These are phyloP conservation scores for Agaricus blazei DNA, from an alignment of 768 basidiomycete genomes.

Conservation along the genomic window DNA sequence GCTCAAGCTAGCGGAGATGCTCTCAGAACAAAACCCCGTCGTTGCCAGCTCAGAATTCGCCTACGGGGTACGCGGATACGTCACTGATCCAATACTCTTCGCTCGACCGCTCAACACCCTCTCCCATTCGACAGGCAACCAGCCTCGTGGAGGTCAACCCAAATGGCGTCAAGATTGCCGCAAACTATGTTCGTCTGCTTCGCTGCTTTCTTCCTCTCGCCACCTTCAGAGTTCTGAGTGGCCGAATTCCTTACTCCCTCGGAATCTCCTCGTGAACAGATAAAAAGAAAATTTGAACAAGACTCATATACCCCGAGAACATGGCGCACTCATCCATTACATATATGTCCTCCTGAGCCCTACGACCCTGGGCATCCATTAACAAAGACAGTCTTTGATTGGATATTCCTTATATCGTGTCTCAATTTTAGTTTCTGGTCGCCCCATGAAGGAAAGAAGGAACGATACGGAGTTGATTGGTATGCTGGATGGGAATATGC, in stretches of 20 bases:
- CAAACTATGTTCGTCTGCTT: conserved; percentile 49
- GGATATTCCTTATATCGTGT: conserved; percentile 85
- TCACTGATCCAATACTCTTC: conserved; percentile 2
- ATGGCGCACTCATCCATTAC: conserved; percentile 75
- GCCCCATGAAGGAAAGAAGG: conserved; percentile 48
- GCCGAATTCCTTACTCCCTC: conserved; percentile 5
- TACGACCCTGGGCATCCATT: conserved; percentile 47
- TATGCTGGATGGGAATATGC: conserved; percentile 54
- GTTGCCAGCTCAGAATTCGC: conserved; percentile 52
- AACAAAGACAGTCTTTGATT: conserved; percentile 61
- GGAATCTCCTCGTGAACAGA: conserved; percentile 33
- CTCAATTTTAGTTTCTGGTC: conserved; percentile 93
- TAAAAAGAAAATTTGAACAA: conserved; percentile 47
- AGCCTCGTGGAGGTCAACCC: conserved; percentile 55
- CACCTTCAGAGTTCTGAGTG: conserved; percentile 2
- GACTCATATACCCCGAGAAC: conserved; percentile 76
- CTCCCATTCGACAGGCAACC: conserved; percentile 39
- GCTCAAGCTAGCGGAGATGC: conserved; percentile 18
- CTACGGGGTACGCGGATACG: conserved; percentile 37
- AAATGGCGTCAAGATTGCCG: conserved; percentile 57
- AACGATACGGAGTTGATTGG: conserved; percentile 80
- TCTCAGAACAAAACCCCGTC: conserved; percentile 46
- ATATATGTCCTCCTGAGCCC: conserved; percentile 67
- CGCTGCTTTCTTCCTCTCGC: neutral
- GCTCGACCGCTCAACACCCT: neutral